Evolutionary conservation across 805 yeast species (phyloP), one percentile per base, ranked within the genome.

Genomic region (Nakazawaea holstii): DNA sequence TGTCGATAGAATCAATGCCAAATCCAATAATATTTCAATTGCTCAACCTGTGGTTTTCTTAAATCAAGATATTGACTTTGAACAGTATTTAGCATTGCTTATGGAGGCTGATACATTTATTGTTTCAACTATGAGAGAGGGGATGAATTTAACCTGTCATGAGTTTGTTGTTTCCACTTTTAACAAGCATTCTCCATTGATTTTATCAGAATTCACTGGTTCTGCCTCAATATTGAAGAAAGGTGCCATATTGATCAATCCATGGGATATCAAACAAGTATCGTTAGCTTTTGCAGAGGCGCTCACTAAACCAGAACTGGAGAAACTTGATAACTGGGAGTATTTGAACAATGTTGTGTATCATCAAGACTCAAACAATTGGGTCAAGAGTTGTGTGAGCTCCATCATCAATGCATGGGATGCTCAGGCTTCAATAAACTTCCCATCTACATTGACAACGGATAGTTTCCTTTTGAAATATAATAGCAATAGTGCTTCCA

Each of bases 71-170:
- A 79, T 94, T 46, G 91, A 82, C 35, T 92, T 87, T 60, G 85
- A 81, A 48, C 98, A 94, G 65, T 94, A 94, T 60, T 64, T 94
- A 49, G 98, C 96, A 0, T 68, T 94, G 43, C 76, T 87, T 40
- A 69, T 81, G 33, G 97, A 90, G 60, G 96, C 98, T 1, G 95
- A 88, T 54, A 72, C 80, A 1, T 94, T 94, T 59, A 81, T 87
- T 39, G 97, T 92, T 1, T 82, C 95, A 8, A 87, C 96, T 1
- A 77, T 92, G 73, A 82, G 99, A 60, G 99, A 94, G 64, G 99
- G 99, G 26, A 87, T 94, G 90, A 94, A 94, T 58, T 72, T 94
- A 59, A 91, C 98, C 0, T 92, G 97, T 56, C 99, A 94, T 60
- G 99, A 94, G 62, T 94, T 85, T 61, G 77, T 90, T 37, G 84